Conservation (phyloP, 2,329 filamentous ascomycete species). For the Fusarium sp. region DNA sequence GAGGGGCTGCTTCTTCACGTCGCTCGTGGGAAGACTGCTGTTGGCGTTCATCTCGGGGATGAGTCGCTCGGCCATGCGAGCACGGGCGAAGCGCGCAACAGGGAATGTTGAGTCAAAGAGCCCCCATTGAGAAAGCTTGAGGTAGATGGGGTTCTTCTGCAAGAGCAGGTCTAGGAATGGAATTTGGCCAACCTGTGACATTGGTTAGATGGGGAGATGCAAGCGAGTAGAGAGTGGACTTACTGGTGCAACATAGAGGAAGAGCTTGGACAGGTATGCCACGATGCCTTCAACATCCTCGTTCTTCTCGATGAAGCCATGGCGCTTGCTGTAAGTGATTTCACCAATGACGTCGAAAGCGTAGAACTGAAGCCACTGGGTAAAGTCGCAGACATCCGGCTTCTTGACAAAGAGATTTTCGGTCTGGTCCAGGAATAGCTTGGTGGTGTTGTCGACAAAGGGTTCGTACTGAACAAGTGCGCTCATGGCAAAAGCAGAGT, state of each 20-base stretch:
- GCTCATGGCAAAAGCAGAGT: conserved; percentile 81
- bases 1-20: conserved; percentile 52
- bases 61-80: conserved; percentile 73
- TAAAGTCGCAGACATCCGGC: conserved; percentile 63
- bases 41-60: conserved; percentile 53
- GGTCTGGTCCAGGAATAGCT: conserved; percentile 74
- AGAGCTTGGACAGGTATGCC: conserved; percentile 69
- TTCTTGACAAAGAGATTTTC: conserved; percentile 63
- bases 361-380: conserved; percentile 80
- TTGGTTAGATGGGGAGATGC: not conserved
- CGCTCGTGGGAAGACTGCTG: conserved; percentile 49
- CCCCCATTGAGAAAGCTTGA: conserved; percentile 74
- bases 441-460: conserved; percentile 79
- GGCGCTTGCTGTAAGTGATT: conserved; percentile 78
- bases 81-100: conserved; percentile 76
- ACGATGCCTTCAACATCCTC: conserved; percentile 81
- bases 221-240: rapidly evolving
- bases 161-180: conserved; percentile 75
- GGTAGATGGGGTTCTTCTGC: conserved; percentile 79
- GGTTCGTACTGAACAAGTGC: conserved; percentile 82
- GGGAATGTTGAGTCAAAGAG: conserved; percentile 76
- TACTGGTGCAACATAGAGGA: conserved; percentile 78
- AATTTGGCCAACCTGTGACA: conserved; percentile 74
- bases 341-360: conserved; percentile 86
- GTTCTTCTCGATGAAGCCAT: conserved; percentile 80